Base-by-base conservation (phyloP, 345 rosid species). In the Microthlaspi erraticum region DNA sequence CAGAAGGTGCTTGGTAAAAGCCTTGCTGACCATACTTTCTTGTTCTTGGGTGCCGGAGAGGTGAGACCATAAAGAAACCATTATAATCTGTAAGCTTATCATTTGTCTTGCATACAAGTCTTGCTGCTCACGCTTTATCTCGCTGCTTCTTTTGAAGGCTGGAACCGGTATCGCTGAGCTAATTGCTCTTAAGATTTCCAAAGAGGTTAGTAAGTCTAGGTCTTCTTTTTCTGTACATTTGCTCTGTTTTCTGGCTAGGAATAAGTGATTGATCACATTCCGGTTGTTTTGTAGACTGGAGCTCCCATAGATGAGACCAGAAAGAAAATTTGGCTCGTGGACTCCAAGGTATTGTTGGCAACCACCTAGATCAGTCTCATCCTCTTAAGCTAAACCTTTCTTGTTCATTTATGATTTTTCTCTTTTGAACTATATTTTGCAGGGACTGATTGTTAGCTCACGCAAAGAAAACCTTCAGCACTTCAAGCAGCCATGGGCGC, bases 141-240 rank as follows among this genome's bases (percentile, higher is more conserved):
- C 8, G 16, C 49, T 73, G 41, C 12, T 64, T 75, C 33, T 39
- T 73, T 73, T 77, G 77, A 73, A 93, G 97, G 99, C 97, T 56
- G 99, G 99, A 83, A 94, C 99, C 6, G 97, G 99, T 20, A 94
- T 94, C 31, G 99, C 99, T 29, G 97, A 94, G 80, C 96, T 94
- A 68, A 91, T 94, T 74, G 99, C 99, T 59, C 95, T 88, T 50
- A 89, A 94, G 81, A 88, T 91, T 41, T 85, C 99, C 29, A 89
- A 82, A 72, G 81, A 81, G 85, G 87, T 82, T 66, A 69, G 65
- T 13, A 42, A 39, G 41, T 17, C 31, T 44, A 57, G n/a, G 5
- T 38, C 33, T 52, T n/a, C n/a, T n/a, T n/a, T n/a, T n/a, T n/a
- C n/a, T n/a, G n/a, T 54, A 17, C 1, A 10, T 32, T 66, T 52